Evolutionary conservation across 495 filamentous ascomycete genomes (phyloP).

Genomic region (Penicillium desertorum): DNA sequence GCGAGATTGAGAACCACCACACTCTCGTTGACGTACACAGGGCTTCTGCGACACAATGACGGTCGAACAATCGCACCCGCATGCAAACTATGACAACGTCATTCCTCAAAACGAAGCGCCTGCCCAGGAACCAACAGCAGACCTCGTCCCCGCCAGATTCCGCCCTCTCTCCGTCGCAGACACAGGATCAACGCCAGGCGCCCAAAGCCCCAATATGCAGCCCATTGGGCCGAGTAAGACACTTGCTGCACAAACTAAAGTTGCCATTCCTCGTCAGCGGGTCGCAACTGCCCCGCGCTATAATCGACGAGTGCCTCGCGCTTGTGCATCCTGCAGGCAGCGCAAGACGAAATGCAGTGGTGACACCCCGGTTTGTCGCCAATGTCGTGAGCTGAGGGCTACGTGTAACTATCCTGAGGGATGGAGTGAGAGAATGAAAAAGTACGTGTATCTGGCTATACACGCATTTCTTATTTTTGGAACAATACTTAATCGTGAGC

Average conservation of each 20-base stretch:
- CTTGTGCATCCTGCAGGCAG: conserved; percentile 72
- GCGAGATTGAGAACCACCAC: conserved; percentile 6
- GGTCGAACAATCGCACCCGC: conserved; percentile 13
- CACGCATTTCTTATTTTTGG: conserved; percentile 2
- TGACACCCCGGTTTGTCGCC: conserved; percentile 55
- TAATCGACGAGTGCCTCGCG: conserved; percentile 49
- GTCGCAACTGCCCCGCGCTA: conserved; percentile 34
- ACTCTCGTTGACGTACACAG: conserved; percentile 5
- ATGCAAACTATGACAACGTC: background rate
- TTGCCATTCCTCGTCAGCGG: conserved; percentile 49
- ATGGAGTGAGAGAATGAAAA: conserved; percentile 58
- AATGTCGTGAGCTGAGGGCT: conserved; percentile 54
- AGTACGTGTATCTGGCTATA: conserved; percentile 32
- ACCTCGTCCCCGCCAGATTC: conserved; percentile 18
- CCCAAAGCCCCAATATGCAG: conserved; percentile 4
- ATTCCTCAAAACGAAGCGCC: background rate
- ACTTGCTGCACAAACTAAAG: conserved; percentile 35
- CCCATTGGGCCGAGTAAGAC: conserved; percentile 17
- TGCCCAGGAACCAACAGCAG: background rate
- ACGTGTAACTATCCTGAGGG: conserved; percentile 56
- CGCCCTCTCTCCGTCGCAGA: conserved; percentile 16
- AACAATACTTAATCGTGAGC: background rate
- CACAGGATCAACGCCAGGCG: conserved; percentile 8
- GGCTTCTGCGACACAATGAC: conserved; percentile 21
- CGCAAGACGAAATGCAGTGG: conserved; percentile 66